Base-by-base conservation (phyloP, 805 yeast genomes). In the Saccharomycopsis sp. region DNA sequence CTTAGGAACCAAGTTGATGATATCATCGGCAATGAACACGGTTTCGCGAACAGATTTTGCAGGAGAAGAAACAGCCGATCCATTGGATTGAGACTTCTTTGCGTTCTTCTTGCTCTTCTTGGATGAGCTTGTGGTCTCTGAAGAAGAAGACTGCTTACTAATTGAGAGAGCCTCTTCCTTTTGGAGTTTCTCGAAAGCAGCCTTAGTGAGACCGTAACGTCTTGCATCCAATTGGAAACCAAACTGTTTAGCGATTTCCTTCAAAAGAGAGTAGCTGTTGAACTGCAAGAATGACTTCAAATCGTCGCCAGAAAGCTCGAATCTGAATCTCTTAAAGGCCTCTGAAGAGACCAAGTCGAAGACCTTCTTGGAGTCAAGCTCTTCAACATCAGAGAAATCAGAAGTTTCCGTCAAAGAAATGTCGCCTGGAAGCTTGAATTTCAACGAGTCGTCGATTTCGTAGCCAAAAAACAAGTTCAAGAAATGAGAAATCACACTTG, bases 211-310 rank as follows among this genome's bases (percentile, higher is more conserved):
- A 64, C 64, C 71, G 60, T 74, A 72, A 23, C 68, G 68, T 62
- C 73, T 78, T 9, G 80, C 75, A 61, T 76, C 73, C 88, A 96
- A 86, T 75, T 94, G 99, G 56, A 93, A 82, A 72, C 98, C 98
- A 65, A 85, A 82, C 72, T 88, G 87, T 56, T 75, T 66, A 9
- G 97, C 84, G 63, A 91, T 77, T 64, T 85, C 87, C 73, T 92
- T 84, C 66, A 89, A 75, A 50, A 87, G 67, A 41, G 69, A 62
- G 42, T 47, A 23, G 12, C 25, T 19, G 47, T 57, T 55, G 44
- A 14, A 41, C 42, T 19, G 47, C n/a, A 55, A 53, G 41, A 38
- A 55, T 41, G 71, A 63, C 55, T 80, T 82, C 20, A 75, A 61
- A 2, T 75, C 70, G 29, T 68, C 69, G 42, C 79, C 61, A 17